A percentile compares a stretch with the other conserved stretches of the same genome.
phyloP scores from a whole-genome alignment of 176 grass and related monocot species.

The Elaeis guineensis region DNA sequence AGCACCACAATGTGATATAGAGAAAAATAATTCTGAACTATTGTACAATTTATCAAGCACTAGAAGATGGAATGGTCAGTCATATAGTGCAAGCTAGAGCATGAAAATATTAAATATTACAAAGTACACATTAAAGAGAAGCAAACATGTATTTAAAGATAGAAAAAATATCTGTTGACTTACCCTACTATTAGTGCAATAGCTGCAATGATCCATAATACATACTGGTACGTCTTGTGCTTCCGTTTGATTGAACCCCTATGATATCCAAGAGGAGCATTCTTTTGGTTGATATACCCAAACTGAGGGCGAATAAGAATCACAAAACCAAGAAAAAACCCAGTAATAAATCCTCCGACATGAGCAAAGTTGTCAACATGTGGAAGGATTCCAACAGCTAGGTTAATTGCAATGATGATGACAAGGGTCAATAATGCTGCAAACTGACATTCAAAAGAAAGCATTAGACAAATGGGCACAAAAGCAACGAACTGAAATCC shows the following conservation, averaged over 20 bases:
- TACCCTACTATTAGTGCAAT: conserved; percentile 50
- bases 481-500: conserved; percentile 3
- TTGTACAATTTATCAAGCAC: no score
- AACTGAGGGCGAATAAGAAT: conserved; percentile 79
- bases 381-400: conserved; percentile 78
- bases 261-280: conserved; percentile 48
- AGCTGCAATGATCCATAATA: conserved; percentile 46
- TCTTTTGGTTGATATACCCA: conserved; percentile 69
- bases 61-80: no score
- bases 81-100: no score
- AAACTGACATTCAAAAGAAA: conserved; percentile 31
- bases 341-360: conserved; percentile 76
- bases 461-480: conserved; percentile 4
- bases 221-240: conserved; percentile 73
- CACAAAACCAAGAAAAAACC: conserved; percentile 92
- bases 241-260: conserved; percentile 41
- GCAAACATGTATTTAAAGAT: neutral
- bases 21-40: no score
- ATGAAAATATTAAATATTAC: no score
- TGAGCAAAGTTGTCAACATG: conserved; percentile 95
- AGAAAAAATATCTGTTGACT: conserved; percentile 1
- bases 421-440: conserved; percentile 68
- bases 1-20: no score
- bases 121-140: no score
- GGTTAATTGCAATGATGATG: conserved; percentile 65